Conservation (phyloP, 768 basidiomycete genomes). For the Chalciporus pseudorubinellus region DNA sequence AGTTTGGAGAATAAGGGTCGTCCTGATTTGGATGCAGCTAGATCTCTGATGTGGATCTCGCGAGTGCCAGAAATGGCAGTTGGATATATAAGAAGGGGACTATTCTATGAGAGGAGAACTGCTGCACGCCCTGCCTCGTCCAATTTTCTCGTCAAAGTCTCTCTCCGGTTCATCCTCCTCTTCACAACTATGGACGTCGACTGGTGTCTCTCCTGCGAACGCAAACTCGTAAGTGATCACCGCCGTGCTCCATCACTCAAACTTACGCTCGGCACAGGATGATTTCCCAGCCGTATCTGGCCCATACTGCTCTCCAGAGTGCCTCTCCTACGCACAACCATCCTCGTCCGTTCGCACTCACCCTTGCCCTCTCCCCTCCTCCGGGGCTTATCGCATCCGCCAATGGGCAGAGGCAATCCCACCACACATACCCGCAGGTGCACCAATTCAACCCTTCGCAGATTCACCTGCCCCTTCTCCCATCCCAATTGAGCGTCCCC, state of each 20-base stretch:
- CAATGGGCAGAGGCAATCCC: constrained; percentile 33
- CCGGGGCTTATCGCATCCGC: constrained; percentile 19
- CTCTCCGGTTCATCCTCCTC: neutral
- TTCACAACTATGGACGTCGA: constrained; percentile 54
- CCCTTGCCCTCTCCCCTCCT: neutral
- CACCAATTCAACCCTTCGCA: constrained; percentile 27
- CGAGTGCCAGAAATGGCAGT: constrained; percentile 21
- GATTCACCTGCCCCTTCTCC: constrained; percentile 15
- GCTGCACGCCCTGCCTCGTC: constrained; percentile 20
- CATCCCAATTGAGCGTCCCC: constrained; percentile 8
- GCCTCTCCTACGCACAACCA: constrained; percentile 37
- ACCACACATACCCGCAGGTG: constrained; percentile 31
- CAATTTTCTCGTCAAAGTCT: constrained; percentile 7
- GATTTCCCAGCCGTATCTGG: constrained; percentile 28
- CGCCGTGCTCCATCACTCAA: neutral
- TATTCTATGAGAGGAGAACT: neutral
- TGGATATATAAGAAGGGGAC: constrained; percentile 29
- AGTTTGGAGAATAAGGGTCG: constrained; percentile 18
- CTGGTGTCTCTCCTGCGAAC: constrained; percentile 69
- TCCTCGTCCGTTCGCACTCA: constrained; percentile 22
- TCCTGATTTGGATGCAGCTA: constrained; percentile 2
- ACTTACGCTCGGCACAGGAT: constrained; percentile 15
- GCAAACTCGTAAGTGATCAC: constrained; percentile 47
- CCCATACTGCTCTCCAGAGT: constrained; percentile 57
- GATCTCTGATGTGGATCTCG: constrained; percentile 26